Conservation (phyloP, 164 flowering plant genomes). For the Aristolochia fimbriata region DNA sequence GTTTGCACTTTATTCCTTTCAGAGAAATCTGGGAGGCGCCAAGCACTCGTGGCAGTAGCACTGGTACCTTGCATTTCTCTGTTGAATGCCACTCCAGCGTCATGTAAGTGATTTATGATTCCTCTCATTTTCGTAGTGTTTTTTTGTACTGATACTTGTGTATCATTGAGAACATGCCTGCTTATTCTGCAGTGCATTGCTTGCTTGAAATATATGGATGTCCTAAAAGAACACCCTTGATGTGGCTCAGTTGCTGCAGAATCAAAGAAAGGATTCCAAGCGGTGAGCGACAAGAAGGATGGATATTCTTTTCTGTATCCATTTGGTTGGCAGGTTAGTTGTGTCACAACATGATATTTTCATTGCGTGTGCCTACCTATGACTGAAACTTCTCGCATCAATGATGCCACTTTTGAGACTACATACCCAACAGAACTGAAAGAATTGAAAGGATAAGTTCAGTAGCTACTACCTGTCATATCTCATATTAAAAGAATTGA, state of each 20-base stretch:
- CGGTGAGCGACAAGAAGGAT: slow-evolving; percentile 71
- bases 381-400: not conserved
- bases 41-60: slow-evolving; percentile 41
- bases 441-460: no score
- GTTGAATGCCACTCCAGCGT: slow-evolving; percentile 19
- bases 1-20: slow-evolving; percentile 10
- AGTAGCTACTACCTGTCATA: no score
- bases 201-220: slow-evolving; percentile 32
- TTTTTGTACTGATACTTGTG: slow-evolving; percentile 4
- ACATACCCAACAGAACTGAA: no score
- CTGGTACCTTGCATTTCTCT: slow-evolving; percentile 37
- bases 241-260: slow-evolving; percentile 98
- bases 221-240: slow-evolving; percentile 67
- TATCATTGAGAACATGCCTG: slow-evolving; percentile 33
- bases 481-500: no score
- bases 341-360: not conserved
- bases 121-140: not conserved
- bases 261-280: slow-evolving; percentile 62
- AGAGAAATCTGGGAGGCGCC: slow-evolving; percentile 54
- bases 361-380: not conserved
- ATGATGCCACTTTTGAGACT: not conserved
- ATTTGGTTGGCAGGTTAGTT: slow-evolving; percentile 91
- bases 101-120: slow-evolving; percentile 37
- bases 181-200: slow-evolving; percentile 38
- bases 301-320: slow-evolving; percentile 74